These are phyloP conservation scores for Euphorbia schlechtendalii DNA, from an alignment of 441 rosid genomes.

Conservation along the genomic window DNA sequence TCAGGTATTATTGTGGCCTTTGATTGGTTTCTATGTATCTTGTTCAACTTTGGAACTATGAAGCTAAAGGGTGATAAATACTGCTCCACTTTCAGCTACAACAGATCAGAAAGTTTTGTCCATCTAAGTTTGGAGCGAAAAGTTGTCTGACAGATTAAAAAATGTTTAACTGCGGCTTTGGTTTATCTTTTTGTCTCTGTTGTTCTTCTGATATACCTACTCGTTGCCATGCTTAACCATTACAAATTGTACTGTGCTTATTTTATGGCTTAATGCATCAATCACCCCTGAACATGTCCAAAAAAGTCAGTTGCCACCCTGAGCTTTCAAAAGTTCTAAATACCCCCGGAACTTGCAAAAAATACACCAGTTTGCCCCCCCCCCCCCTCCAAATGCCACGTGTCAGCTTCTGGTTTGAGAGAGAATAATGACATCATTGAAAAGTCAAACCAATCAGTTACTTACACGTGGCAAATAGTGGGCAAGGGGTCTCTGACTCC, in stretches of 20 bases:
- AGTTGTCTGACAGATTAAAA: neutral
- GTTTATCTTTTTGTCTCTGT: neutral
- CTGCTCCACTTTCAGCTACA: neutral
- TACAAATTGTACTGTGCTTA: neutral
- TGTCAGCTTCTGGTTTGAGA: no score
- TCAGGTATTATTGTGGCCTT: conserved; percentile 55
- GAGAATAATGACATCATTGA: no score
- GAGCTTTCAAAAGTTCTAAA: no score
- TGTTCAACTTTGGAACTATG: neutral
- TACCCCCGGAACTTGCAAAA: no score
- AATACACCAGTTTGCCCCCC: no score
- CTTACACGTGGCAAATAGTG: no score
- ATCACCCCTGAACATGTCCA: no score
- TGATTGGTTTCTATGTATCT: conserved; percentile 1
- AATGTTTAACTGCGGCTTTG: conserved; percentile 3
- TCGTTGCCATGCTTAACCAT: conserved; percentile 5
- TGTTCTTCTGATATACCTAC: neutral
- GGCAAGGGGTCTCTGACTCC: no score
- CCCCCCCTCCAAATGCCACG: no score
- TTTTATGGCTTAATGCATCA: no score
- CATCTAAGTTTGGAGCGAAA: neutral
- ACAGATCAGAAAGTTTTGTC: neutral
- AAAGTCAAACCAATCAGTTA: no score
- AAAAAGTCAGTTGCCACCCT: no score
- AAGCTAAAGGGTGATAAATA: conserved; percentile 6